Evolutionary conservation across 2,329 filamentous ascomycete genomes (phyloP).

Genomic region (Triangularia verruculosa): DNA sequence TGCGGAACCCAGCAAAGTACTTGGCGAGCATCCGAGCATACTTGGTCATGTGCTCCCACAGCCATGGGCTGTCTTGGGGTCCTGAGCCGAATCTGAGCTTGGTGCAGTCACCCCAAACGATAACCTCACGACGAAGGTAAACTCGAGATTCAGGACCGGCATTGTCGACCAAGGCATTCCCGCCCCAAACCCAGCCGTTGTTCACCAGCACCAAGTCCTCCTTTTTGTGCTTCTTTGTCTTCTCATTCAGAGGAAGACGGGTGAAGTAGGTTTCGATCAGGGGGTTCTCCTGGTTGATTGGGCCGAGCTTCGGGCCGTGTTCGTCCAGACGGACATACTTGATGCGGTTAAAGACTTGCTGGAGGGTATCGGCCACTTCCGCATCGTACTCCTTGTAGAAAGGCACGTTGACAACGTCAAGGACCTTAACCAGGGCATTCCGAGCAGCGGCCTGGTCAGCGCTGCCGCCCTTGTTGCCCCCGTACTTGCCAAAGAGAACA

Average conservation of each 20-base stretch:
- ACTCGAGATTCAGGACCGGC: slow-evolving; percentile 84
- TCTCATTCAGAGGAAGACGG: slow-evolving; percentile 73
- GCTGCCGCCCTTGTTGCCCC: slow-evolving; percentile 45
- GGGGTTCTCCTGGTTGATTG: slow-evolving; percentile 72
- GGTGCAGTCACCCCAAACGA: slow-evolving; percentile 97
- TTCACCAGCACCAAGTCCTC: slow-evolving; percentile 82
- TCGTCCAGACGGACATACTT: slow-evolving; percentile 94
- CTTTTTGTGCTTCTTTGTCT: slow-evolving; percentile 71
- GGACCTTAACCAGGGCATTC: slow-evolving; percentile 57
- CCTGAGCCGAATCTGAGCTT: slow-evolving; percentile 86
- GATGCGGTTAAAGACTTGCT: slow-evolving; percentile 90
- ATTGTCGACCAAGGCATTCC: slow-evolving; percentile 90
- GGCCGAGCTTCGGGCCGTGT: slow-evolving; percentile 81
- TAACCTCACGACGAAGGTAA: slow-evolving; percentile 94
- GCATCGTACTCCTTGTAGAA: slow-evolving; percentile 90
- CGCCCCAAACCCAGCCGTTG: slow-evolving; percentile 99
- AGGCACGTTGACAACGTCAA: slow-evolving; percentile 82
- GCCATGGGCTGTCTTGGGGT: slow-evolving; percentile 81
- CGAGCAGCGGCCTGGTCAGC: slow-evolving; percentile 51
- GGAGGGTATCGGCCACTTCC: slow-evolving; percentile 77
- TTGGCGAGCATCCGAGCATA: slow-evolving; percentile 92
- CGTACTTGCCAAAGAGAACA: slow-evolving; percentile 66
- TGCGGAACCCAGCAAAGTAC: slow-evolving; percentile 91
- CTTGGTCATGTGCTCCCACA: slow-evolving; percentile 94
- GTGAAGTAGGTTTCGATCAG: slow-evolving; percentile 96